Conservation (phyloP, 345 rosid species). For the Arabidopsis suecica region DNA sequence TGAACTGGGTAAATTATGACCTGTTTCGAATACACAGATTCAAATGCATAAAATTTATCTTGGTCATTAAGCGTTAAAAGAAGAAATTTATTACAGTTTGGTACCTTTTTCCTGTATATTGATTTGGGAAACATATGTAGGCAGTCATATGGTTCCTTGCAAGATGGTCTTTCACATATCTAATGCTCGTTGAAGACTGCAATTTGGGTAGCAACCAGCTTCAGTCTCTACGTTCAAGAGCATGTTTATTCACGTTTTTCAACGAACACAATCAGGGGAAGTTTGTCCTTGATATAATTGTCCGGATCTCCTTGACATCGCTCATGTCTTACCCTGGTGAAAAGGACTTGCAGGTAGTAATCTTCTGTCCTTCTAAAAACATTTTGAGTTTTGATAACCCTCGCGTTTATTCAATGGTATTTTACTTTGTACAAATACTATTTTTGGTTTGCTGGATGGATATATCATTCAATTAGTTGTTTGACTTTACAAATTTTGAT, state of each 20-base stretch:
- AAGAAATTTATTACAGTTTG: conserved; percentile 21
- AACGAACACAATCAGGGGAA: conserved; percentile 85
- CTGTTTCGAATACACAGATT: conserved; percentile 30
- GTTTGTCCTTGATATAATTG: conserved; percentile 77
- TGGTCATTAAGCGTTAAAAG: conserved; percentile 19
- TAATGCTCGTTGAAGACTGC: conserved; percentile 70
- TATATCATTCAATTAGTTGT: conserved; percentile 16
- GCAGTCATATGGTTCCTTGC: conserved; percentile 97
- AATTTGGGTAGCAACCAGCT: conserved; percentile 57
- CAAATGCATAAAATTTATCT: conserved; percentile 11
- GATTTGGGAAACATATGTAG: conserved; percentile 51
- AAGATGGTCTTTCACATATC: conserved; percentile 90
- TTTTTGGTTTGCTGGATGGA: conserved; percentile 13
- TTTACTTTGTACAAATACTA: conserved; percentile 6
- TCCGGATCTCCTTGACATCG: conserved; percentile 72
- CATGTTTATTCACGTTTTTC: conserved; percentile 68
- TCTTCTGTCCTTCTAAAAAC: conserved; percentile 12
- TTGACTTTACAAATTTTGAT: conserved; percentile 30
- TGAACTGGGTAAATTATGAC: background rate
- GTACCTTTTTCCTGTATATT: conserved; percentile 23
- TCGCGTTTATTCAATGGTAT: conserved; percentile 9
- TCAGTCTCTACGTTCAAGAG: conserved; percentile 58
- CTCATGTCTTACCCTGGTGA: conserved; percentile 94
- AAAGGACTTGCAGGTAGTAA: conserved; percentile 85
- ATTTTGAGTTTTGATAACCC: conserved; percentile 20